A percentile compares a stretch with the other conserved stretches of the same genome.
Evolutionary conservation across 768 basidiomycete species (phyloP).

Genomic region (Serpula lacrymans): DNA sequence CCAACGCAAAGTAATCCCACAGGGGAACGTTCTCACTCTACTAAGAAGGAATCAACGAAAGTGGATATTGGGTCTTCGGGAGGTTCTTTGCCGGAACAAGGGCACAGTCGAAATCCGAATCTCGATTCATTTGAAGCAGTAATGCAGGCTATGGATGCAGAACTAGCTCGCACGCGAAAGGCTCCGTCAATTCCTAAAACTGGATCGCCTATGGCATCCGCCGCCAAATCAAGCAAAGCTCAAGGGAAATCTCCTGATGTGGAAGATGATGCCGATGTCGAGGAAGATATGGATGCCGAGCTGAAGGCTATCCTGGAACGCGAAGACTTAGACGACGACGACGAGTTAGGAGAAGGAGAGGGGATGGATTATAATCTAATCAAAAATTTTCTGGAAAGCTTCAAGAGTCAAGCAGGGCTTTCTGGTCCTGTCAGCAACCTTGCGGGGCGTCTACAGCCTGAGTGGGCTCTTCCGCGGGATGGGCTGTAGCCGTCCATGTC

Average conservation of each 20-base stretch:
- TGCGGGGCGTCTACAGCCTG: slow-evolving; percentile 77
- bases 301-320: slow-evolving; percentile 59
- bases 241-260: slow-evolving; percentile 37
- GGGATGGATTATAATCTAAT: slow-evolving; percentile 86
- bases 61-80: no score
- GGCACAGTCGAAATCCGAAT: no score
- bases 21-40: no score
- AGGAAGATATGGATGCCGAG: slow-evolving; percentile 89
- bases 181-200: slow-evolving; percentile 14
- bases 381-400: slow-evolving; percentile 96
- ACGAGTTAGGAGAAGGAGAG: slow-evolving; percentile 43
- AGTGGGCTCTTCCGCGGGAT: slow-evolving; percentile 74
- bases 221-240: slow-evolving; percentile 39
- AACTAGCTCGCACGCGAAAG: slow-evolving; percentile 53
- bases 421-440: slow-evolving; percentile 91
- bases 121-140: slow-evolving; percentile 93
- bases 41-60: no score
- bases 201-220: slow-evolving; percentile 11
- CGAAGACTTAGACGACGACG: slow-evolving; percentile 48
- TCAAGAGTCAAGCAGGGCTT: slow-evolving; percentile 85
- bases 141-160: slow-evolving; percentile 93
- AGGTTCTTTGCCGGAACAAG: no score
- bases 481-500: no score
- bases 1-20: no score
- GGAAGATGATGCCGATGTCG: slow-evolving; percentile 64